Percentiles rank a stretch among this genome's conserved stretches.
These are phyloP conservation scores for Neopestalotiopsis clavispora DNA, from an alignment of 2,329 filamentous ascomycete genomes.

Conservation along the genomic window DNA sequence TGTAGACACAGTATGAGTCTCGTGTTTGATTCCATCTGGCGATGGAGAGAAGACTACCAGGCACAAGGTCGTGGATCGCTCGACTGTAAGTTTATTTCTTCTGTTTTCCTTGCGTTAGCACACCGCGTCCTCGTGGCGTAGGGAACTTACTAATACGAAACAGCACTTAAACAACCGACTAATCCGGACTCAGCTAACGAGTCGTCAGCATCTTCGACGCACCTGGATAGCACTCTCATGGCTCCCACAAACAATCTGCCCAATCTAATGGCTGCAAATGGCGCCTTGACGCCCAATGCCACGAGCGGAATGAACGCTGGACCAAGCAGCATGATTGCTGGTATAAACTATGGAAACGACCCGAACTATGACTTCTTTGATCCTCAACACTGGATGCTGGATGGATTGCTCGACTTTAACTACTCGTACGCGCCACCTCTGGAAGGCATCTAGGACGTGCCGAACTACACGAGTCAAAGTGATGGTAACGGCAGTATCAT, in stretches of 20 bases:
- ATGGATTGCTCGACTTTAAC: conserved; percentile 82
- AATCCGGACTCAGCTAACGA: conserved; percentile 80
- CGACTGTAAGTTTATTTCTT: conserved; percentile 62
- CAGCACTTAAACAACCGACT: conserved; percentile 83
- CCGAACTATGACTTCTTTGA: conserved; percentile 88
- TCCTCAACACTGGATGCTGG: conserved; percentile 91
- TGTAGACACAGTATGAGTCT: conserved; percentile 86
- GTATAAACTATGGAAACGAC: conserved; percentile 60
- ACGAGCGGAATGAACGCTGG: conserved; percentile 49
- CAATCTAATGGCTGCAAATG: conserved; percentile 54
- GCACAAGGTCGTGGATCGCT: conserved; percentile 71
- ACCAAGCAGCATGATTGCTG: conserved; percentile 52
- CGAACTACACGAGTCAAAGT: neutral
- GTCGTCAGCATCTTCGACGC: conserved; percentile 71
- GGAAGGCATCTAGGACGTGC: conserved; percentile 51
- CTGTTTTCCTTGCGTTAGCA: conserved; percentile 18
- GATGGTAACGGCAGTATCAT: neutral
- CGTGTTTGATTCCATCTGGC: conserved; percentile 84
- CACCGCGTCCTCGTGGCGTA: conserved; percentile 27
- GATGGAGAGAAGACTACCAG: conserved; percentile 82
- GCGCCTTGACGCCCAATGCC: conserved; percentile 56
- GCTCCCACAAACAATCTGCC: conserved; percentile 52
- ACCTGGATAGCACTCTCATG: conserved; percentile 65
- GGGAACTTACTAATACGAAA: conserved; percentile 41
- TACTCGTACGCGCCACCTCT: conserved; percentile 62